Evolutionary conservation across 23 red algal genomes (phyloP).

Genomic region (Gracilaria gracilis): DNA sequence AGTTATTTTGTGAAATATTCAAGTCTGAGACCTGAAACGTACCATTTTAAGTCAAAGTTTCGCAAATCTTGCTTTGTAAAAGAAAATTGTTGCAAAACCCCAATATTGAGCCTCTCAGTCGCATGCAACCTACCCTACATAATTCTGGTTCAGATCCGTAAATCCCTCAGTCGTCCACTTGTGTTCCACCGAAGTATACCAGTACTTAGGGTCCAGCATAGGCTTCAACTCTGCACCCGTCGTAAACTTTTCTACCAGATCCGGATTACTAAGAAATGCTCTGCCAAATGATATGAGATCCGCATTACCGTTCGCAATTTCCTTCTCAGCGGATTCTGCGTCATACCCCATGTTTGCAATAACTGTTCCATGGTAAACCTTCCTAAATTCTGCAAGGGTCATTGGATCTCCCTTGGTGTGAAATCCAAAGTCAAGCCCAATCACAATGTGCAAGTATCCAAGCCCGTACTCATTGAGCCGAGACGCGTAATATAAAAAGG

Average conservation of each 20-base stretch:
- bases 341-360: constrained; percentile 78
- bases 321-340: constrained; percentile 67
- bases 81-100: no score
- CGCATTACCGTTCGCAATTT: constrained; percentile 37
- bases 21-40: no score
- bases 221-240: constrained; percentile 26
- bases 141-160: no score
- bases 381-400: constrained; percentile 50
- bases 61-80: no score
- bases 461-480: constrained; percentile 52
- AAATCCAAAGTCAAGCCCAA: constrained; percentile 65
- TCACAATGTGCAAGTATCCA: constrained; percentile 86
- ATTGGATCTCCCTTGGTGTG: constrained; percentile 53
- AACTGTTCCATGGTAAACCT: constrained; percentile 60
- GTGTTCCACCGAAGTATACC: no score
- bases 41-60: no score
- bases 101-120: no score
- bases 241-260: constrained; percentile 63
- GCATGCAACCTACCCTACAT: no score
- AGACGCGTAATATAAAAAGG: constrained; percentile 68
- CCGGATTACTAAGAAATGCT: constrained; percentile 68
- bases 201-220: no score
- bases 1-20: no score
- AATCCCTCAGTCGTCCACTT: no score
- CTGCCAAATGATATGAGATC: constrained; percentile 77